Evolutionary conservation across 2,329 filamentous ascomycete genomes (phyloP).

Genomic region (Botrytis medusae): DNA sequence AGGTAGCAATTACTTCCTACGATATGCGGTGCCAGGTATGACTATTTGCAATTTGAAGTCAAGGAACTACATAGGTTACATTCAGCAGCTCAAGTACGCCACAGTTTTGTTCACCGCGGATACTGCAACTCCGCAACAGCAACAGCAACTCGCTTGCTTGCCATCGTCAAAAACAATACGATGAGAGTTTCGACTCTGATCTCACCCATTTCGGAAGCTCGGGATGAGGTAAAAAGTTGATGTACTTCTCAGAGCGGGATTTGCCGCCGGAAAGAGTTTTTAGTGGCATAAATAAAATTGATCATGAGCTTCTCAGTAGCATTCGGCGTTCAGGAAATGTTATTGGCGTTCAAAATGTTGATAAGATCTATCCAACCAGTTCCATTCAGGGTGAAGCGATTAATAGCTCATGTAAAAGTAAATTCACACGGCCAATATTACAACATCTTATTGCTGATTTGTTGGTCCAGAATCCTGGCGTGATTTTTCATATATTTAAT

Average conservation of each 20-base stretch:
- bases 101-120: slow-evolving; percentile 35
- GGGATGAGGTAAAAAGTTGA: slow-evolving; percentile 4
- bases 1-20: background rate
- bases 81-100: slow-evolving; percentile 37
- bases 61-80: slow-evolving; percentile 5
- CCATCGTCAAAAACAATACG: accelerated
- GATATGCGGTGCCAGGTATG: background rate
- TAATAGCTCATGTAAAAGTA: slow-evolving; percentile 36
- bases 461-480: background rate
- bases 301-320: background rate
- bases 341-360: background rate
- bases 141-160: background rate
- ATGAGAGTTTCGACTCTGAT: background rate
- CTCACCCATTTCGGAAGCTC: background rate
- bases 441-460: background rate
- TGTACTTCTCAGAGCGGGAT: slow-evolving; percentile 34
- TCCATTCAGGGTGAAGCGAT: background rate
- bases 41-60: slow-evolving; percentile 19
- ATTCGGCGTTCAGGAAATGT: background rate
- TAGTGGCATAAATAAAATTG: background rate
- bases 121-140: slow-evolving; percentile 32
- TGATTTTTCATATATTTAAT: background rate
- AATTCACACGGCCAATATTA: background rate
- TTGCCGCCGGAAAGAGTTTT: slow-evolving; percentile 25
- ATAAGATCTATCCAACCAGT: background rate